phyloP scores from a whole-genome alignment of 495 filamentous ascomycete species.

The Neurospora sp. region DNA sequence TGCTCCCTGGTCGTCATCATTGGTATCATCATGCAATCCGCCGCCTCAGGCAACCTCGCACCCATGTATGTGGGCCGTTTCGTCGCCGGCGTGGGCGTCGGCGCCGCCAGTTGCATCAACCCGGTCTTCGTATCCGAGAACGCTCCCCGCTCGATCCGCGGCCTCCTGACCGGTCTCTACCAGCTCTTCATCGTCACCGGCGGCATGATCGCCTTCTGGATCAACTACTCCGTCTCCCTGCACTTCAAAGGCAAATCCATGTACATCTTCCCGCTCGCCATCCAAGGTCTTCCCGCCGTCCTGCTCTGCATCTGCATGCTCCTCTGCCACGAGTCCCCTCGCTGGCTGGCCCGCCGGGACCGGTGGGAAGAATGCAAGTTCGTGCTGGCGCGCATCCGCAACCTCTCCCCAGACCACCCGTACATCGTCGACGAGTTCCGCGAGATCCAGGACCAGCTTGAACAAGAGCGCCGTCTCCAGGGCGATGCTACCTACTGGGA shows the following conservation, averaged over 20 bases:
- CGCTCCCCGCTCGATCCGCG: slow-evolving; percentile 41
- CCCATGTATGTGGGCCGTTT: slow-evolving; percentile 56
- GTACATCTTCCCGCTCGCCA: slow-evolving; percentile 58
- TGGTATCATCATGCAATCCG: slow-evolving; percentile 46
- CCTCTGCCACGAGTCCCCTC: slow-evolving; percentile 55
- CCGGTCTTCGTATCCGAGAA: slow-evolving; percentile 50
- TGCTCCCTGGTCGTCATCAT: slow-evolving; percentile 44
- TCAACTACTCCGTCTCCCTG: slow-evolving; percentile 43
- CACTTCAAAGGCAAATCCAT: slow-evolving; percentile 25
- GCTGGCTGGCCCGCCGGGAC: slow-evolving; percentile 60
- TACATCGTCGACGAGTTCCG: slow-evolving; percentile 58
- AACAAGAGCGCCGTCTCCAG: slow-evolving; percentile 54
- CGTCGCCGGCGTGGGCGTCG: slow-evolving; percentile 51
- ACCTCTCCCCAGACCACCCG: slow-evolving; percentile 45
- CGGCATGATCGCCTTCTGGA: slow-evolving; percentile 47
- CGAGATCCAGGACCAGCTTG: slow-evolving; percentile 59
- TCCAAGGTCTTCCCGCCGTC: slow-evolving; percentile 54
- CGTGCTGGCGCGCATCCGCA: slow-evolving; percentile 46
- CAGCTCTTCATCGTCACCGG: slow-evolving; percentile 53
- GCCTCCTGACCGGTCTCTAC: slow-evolving; percentile 46
- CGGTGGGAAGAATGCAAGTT: slow-evolving; percentile 55
- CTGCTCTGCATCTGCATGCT: slow-evolving; percentile 48
- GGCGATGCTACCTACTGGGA: slow-evolving; percentile 53
- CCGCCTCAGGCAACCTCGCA: slow-evolving; percentile 36
- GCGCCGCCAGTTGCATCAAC: slow-evolving; percentile 47